phyloP scores from a whole-genome alignment of 257 asterid genomes.

The Linaria vulgaris region DNA sequence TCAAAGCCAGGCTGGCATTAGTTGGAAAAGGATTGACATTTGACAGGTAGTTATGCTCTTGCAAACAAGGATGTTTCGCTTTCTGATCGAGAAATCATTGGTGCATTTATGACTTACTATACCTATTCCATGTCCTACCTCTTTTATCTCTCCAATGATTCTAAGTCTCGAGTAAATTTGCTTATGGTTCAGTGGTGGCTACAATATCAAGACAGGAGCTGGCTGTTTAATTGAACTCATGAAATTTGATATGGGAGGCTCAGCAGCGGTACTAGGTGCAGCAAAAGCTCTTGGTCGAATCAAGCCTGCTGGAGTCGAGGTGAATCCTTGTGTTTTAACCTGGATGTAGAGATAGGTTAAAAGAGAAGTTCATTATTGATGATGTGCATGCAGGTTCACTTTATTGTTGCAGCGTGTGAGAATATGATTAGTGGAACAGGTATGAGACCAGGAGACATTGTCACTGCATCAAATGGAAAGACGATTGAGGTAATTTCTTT shows the following conservation, averaged over 20 bases:
- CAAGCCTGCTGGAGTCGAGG: slow-evolving; percentile 98
- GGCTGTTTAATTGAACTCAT: slow-evolving; percentile 86
- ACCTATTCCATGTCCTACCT: no score
- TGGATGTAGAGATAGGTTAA: slow-evolving; percentile 5
- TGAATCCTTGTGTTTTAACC: slow-evolving; percentile 22
- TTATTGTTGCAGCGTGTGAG: slow-evolving; percentile 94
- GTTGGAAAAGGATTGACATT: slow-evolving; percentile 99
- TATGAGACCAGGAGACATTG: slow-evolving; percentile 89
- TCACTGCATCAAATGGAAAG: slow-evolving; percentile 95
- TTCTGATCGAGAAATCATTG: not conserved
- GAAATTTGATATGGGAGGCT: slow-evolving; percentile 99
- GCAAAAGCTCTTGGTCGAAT: slow-evolving; percentile 96
- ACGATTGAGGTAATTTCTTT: slow-evolving; percentile 71
- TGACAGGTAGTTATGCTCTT: slow-evolving; percentile 60
- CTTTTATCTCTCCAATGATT: not conserved
- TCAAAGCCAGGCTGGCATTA: slow-evolving; percentile 79
- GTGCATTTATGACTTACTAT: no score
- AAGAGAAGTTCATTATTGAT: slow-evolving; percentile 20
- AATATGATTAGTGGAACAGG: slow-evolving; percentile 98
- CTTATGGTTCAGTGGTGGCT: slow-evolving; percentile 74
- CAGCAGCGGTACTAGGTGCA: slow-evolving; percentile 97
- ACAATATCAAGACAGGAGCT: slow-evolving; percentile 96
- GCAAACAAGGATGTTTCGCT: not conserved
- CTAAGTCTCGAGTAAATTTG: slow-evolving; percentile 11
- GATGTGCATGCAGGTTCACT: slow-evolving; percentile 67